phyloP scores from a whole-genome alignment of 768 basidiomycete species.

The Hirschioporus abietinus region DNA sequence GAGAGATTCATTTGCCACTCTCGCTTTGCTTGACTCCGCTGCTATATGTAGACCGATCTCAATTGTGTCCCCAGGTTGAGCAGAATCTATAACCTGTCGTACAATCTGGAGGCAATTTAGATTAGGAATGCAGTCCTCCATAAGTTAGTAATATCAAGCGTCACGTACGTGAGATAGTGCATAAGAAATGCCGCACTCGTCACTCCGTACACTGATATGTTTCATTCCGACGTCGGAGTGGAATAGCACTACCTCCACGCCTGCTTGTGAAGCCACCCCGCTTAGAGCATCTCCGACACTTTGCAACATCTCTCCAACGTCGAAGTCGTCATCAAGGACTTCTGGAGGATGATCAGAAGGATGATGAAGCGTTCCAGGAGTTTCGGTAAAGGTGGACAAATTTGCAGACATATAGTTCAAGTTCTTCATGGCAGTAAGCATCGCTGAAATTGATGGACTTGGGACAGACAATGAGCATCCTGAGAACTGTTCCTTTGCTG shows the following conservation, averaged over 20 bases:
- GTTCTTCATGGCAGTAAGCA: constrained; percentile 89
- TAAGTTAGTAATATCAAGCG: constrained; percentile 4
- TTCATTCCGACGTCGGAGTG: constrained; percentile 87
- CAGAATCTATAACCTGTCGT: constrained; percentile 71
- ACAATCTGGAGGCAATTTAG: constrained; percentile 49
- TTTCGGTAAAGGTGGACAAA: constrained; percentile 46
- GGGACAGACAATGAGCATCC: constrained; percentile 86
- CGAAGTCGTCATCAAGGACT: constrained; percentile 53
- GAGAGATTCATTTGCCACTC: constrained; percentile 9
- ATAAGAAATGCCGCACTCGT: constrained; percentile 80
- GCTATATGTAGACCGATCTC: constrained; percentile 74
- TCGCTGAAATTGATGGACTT: constrained; percentile 79
- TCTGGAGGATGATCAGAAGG: constrained; percentile 12
- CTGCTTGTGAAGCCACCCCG: constrained; percentile 73
- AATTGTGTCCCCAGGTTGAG: constrained; percentile 73
- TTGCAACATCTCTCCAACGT: constrained; percentile 88
- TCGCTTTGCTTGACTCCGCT: constrained; percentile 17
- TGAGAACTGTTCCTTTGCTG: constrained; percentile 90
- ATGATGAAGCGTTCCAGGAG: constrained; percentile 7
- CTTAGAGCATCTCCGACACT: constrained; percentile 84
- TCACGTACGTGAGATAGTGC: constrained; percentile 76
- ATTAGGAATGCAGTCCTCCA: constrained; percentile 14
- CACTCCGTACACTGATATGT: constrained; percentile 79
- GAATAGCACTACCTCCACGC: constrained; percentile 88
- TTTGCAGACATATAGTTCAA: constrained; percentile 92